Evolutionary conservation across 345 rosid species (phyloP).

Genomic region (Anacardium occidentale): DNA sequence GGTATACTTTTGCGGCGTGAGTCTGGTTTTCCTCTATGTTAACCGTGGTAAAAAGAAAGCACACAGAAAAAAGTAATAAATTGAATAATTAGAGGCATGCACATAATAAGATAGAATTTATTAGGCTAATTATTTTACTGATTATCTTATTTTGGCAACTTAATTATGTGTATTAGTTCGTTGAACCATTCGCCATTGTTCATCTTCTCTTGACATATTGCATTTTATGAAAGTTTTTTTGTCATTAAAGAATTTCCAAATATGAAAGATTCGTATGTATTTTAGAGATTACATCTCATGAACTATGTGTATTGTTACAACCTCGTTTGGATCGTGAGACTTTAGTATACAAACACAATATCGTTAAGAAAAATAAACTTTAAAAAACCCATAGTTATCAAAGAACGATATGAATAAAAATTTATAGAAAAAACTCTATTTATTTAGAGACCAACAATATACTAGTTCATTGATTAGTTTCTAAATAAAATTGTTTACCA

Average conservation of each 20-base stretch:
- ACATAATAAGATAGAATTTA: background rate
- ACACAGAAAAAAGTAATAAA: background rate
- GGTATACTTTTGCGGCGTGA: background rate
- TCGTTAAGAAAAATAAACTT: no score
- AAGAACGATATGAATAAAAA: no score
- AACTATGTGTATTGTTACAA: no score
- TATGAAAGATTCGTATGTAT: background rate
- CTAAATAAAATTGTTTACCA: slow-evolving; percentile 1
- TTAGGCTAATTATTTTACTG: background rate
- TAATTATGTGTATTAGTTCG: background rate
- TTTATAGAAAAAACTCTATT: no score
- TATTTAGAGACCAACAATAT: no score
- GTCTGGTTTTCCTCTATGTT: background rate
- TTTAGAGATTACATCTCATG: background rate
- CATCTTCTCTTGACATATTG: background rate
- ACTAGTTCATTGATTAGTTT: background rate
- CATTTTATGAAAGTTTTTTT: background rate
- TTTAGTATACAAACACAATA: no score
- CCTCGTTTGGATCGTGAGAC: no score
- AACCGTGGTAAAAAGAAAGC: background rate
- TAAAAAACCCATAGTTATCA: no score
- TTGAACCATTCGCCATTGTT: background rate
- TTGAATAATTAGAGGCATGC: background rate
- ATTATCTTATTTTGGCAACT: background rate
- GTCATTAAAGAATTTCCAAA: background rate